Base-by-base conservation (phyloP, 331 rosid genomes). In the Acacia pycnantha region DNA sequence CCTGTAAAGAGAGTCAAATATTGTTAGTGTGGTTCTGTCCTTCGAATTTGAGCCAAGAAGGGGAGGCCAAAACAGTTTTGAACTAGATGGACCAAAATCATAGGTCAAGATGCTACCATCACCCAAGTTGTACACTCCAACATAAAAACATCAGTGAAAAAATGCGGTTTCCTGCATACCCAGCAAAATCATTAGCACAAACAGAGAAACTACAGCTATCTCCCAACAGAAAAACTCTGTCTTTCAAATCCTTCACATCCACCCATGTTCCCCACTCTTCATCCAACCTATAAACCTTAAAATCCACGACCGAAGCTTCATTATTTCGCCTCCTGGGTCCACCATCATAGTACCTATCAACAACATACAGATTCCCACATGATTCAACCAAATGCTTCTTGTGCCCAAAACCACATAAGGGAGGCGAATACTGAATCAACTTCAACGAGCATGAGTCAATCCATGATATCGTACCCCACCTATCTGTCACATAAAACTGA, bases 191-290 rank as follows among this genome's bases (percentile, higher is more conserved):
- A 24, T 41, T 33, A 26, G 90, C 82, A 2, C 88, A 83, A 43
- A 89, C 77, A 21, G 90, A 86, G 56, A 89, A 88, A 21, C 68
- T 85, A 11, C 90, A 80, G 27, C 78, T 80, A 11, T 27, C 65
- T 4, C 90, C 77, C 89, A 91, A 80, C 29, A 91, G 19, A 62
- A 89, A 89, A 0, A 85, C 81, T 80, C 83, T 71, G 70, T 86
- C 91, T 29, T 84, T 81, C 90, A 89, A 80, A 67, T 88, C 62
- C 2, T 85, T 84, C 78, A 87, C 87, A 83, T 73, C 82, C 46
- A 85, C 88, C 94, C 94, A 89, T 6, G 18, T 82, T 5, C 85
- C 90, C 84, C 89, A 84, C 41, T 90, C 94, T 66, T 87, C 92
- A 76, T 90, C 92, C 88, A 90, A 54, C 90, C 83, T 90, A 77